Evolutionary conservation across 306 rosid genomes (phyloP).

Genomic region (Vachellia collinsii): DNA sequence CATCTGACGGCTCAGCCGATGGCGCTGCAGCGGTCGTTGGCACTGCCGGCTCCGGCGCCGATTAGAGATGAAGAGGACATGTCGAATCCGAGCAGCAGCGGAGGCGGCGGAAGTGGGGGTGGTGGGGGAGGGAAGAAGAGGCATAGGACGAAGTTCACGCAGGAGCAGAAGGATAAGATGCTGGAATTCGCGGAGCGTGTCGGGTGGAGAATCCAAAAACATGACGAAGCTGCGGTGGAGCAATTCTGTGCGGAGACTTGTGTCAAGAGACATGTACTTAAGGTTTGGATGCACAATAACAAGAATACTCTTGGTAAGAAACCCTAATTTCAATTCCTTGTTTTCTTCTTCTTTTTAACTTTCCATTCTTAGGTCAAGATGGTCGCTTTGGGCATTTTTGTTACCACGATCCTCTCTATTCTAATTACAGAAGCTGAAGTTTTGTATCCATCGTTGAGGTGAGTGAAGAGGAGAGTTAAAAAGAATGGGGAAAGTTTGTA

Average conservation of each 20-base stretch:
- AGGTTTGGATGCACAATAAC: slow-evolving; percentile 98
- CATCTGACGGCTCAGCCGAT: slow-evolving; percentile 41
- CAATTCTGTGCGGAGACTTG: slow-evolving; percentile 61
- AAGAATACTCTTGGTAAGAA: slow-evolving; percentile 88
- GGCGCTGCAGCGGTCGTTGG: slow-evolving; percentile 51
- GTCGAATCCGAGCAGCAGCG: slow-evolving; percentile 85
- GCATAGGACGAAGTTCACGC: slow-evolving; percentile 68
- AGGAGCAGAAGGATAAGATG: slow-evolving; percentile 88
- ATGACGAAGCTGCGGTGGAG: slow-evolving; percentile 75
- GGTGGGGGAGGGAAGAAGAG: slow-evolving; percentile 65
- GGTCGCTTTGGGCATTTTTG: slow-evolving; percentile 24
- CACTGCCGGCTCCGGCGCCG: slow-evolving; percentile 50
- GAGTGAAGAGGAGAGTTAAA: slow-evolving; percentile 4
- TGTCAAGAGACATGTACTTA: slow-evolving; percentile 66
- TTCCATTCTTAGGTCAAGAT: slow-evolving; percentile 23
- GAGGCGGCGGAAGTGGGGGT: slow-evolving; percentile 46
- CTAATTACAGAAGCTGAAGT: slow-evolving; percentile 5
- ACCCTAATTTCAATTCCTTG: slow-evolving; percentile 53
- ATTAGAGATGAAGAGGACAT: slow-evolving; percentile 66
- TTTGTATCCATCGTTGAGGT: slow-evolving; percentile 13
- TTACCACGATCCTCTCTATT: slow-evolving; percentile 18
- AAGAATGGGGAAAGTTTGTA: slow-evolving; percentile 27
- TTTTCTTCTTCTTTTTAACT: not conserved
- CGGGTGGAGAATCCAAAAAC: slow-evolving; percentile 90
- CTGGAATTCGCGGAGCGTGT: slow-evolving; percentile 69